Evolutionary conservation across 2,329 filamentous ascomycete genomes (phyloP), one percentile per base, ranked within the genome.

Genomic region (Atkinsonella hypoxylon): DNA sequence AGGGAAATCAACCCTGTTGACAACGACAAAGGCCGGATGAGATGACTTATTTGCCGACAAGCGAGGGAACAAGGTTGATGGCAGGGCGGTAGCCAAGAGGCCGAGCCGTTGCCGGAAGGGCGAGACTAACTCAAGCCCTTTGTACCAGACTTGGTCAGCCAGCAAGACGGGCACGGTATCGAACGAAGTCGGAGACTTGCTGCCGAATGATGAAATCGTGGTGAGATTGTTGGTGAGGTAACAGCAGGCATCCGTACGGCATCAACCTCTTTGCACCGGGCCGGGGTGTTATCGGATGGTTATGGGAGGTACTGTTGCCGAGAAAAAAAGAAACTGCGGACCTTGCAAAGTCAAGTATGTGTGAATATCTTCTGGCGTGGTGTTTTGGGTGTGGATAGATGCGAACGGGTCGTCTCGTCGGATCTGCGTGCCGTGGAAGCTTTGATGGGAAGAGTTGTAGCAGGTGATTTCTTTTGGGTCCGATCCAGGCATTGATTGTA

Each of bases 211-310:
- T 31, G 12, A 42, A 13, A 30, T 30, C 20, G 46, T 42, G 49
- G 42, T 42, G 56, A 52, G 52, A 46, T 63, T 66, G 63, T 65
- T 70, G 26, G 49, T 42, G 39, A 49, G 36, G 34, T 40, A 64
- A 70, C 68, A 66, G 72, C 67, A 62, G 69, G 75, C 76, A 79
- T 78, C 66, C 71, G 74, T 70, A 68, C 74, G 70, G 66, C 69
- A 74, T 73, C 60, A 60, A 65, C 58, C 55, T 64, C 61, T 63
- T 59, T 64, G 58, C 18, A 50, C 46, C 34, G 32, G 42, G 45
- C 32, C 26, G 7, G 6, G 48, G 31, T 47, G 45, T 20, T 40
- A 17, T 5, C 45, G 40, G 9, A 45, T 10, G 11, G 22, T 46
- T 39, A 46, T 46, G 18, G 32, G 42, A 32, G 5, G 41, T 38